Evolutionary conservation across 2,329 filamentous ascomycete species (phyloP).

Genomic region (Cladophialophora yegresii): DNA sequence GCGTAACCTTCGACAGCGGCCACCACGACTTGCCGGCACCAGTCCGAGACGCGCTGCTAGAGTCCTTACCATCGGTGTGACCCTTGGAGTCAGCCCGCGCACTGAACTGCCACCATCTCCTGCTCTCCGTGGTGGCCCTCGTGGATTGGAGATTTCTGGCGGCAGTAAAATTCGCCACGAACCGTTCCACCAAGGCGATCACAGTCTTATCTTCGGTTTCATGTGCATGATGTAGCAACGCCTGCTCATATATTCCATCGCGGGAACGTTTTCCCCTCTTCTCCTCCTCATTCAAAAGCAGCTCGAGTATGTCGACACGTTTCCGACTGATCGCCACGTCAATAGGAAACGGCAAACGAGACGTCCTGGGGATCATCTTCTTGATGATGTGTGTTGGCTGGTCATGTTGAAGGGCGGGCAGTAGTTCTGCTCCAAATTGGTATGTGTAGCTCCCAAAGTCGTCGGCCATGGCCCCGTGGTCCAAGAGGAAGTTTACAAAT

Average conservation of each 20-base stretch:
- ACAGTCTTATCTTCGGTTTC: background rate
- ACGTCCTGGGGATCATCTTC: background rate
- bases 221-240: background rate
- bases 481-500: slow-evolving; percentile 1
- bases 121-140: background rate
- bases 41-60: background rate
- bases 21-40: background rate
- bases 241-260: background rate
- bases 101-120: background rate
- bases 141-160: background rate
- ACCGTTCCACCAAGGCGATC: slow-evolving; percentile 2
- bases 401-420: background rate
- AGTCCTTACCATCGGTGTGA: background rate
- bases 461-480: background rate
- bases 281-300: background rate
- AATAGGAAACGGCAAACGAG: background rate
- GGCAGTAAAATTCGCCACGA: background rate
- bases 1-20: background rate
- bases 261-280: background rate
- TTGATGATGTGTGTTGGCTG: background rate
- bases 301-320: slow-evolving; percentile 5
- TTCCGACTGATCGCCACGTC: background rate
- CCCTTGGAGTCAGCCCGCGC: background rate
- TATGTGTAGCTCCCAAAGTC: no score
- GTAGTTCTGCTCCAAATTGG: background rate